A percentile compares a stretch with the other conserved stretches of the same genome.
Evolutionary conservation across 2,329 filamentous ascomycete species (phyloP).

Genomic region (Balansia obtecta): DNA sequence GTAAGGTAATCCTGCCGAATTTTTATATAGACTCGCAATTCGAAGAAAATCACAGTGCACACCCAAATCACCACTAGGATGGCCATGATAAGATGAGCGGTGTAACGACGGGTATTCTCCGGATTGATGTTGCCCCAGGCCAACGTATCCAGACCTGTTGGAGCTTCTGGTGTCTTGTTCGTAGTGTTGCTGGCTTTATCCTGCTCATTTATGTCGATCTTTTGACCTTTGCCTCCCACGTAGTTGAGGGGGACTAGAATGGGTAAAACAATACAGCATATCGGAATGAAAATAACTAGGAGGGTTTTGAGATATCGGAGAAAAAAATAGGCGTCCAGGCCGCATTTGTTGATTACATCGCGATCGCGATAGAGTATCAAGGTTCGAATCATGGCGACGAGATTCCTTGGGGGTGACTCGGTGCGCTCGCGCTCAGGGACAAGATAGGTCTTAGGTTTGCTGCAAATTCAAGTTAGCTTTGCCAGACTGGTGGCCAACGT

Average conservation of each 20-base stretch:
- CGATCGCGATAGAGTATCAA: slow-evolving; percentile 59
- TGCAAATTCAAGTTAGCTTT: slow-evolving; percentile 19
- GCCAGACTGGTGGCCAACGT: not conserved
- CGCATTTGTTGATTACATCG: slow-evolving; percentile 89
- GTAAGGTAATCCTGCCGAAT: slow-evolving; percentile 91
- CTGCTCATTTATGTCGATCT: slow-evolving; percentile 29
- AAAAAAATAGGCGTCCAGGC: slow-evolving; percentile 95
- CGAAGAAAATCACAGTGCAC: slow-evolving; percentile 75
- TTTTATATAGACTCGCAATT: slow-evolving; percentile 79
- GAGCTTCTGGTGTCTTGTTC: slow-evolving; percentile 3
- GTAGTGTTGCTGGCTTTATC: slow-evolving; percentile 14
- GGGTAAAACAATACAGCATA: slow-evolving; percentile 66
- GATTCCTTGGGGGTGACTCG: slow-evolving; percentile 51
- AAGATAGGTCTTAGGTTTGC: slow-evolving; percentile 73
- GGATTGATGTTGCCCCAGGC: slow-evolving; percentile 78
- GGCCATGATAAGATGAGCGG: slow-evolving; percentile 74
- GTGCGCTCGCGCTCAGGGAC: slow-evolving; percentile 78
- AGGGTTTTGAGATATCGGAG: slow-evolving; percentile 69
- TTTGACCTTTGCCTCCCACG: slow-evolving; percentile 52
- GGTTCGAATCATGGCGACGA: slow-evolving; percentile 39
- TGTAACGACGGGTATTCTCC: slow-evolving; percentile 56
- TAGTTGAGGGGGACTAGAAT: slow-evolving; percentile 80
- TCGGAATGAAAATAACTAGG: slow-evolving; percentile 81
- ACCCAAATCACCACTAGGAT: slow-evolving; percentile 70
- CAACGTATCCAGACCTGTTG: slow-evolving; percentile 63